Conservation (phyloP, 768 basidiomycete genomes). For the Boletus pseudo-olivaceus region DNA sequence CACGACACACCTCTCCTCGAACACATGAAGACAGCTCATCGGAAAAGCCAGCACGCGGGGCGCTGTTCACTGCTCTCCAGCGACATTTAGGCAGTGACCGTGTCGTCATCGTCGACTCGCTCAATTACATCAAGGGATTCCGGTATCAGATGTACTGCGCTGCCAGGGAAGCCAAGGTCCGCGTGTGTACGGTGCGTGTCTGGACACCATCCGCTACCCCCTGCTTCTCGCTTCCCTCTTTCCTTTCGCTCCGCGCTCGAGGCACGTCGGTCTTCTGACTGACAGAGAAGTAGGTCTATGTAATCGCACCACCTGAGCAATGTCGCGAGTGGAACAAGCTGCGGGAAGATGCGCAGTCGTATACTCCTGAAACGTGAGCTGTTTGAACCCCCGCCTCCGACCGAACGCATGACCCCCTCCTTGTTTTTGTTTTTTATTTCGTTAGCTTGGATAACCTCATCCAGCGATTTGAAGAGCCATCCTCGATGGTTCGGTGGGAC, state of each 20-base stretch:
- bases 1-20: background rate
- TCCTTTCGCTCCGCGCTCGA: no score
- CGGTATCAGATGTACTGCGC: constrained; percentile 98
- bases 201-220: background rate
- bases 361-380: constrained; percentile 67
- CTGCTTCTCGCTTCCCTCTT: background rate
- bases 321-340: constrained; percentile 74
- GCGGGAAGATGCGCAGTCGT: constrained; percentile 47
- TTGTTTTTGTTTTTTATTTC: background rate
- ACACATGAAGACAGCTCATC: constrained; percentile 56
- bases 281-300: constrained; percentile 54
- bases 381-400: background rate
- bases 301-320: constrained; percentile 68
- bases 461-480: constrained; percentile 91
- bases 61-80: constrained; percentile 80
- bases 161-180: constrained; percentile 79
- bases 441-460: constrained; percentile 45
- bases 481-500: constrained; percentile 99
- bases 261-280: constrained; percentile 1
- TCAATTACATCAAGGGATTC: constrained; percentile 98
- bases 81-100: constrained; percentile 67
- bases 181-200: constrained; percentile 78
- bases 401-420: background rate
- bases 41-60: constrained; percentile 86
- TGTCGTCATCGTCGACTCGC: constrained; percentile 83